Conservation (phyloP, 495 filamentous ascomycete genomes). For the Penicillium paradoxum region DNA sequence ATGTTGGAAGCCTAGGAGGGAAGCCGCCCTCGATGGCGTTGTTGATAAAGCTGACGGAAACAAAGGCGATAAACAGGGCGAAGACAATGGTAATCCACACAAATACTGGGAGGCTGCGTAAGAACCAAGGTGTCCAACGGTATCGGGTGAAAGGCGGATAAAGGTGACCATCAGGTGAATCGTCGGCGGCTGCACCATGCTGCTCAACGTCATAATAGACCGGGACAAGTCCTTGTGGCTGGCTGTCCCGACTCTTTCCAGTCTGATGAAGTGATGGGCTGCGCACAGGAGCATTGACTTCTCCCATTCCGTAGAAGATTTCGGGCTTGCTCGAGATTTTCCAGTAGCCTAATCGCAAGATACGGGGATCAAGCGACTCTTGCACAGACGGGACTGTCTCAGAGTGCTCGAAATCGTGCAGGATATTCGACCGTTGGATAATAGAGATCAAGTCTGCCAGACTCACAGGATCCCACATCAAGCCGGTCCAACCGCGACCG, state of each 20-base stretch:
- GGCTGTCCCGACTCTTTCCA: slow-evolving; percentile 27
- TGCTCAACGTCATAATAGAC: slow-evolving; percentile 43
- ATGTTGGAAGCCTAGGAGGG: slow-evolving; percentile 56
- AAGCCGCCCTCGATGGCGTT: slow-evolving; percentile 64
- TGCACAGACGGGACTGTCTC: slow-evolving; percentile 50
- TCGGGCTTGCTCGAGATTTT: slow-evolving; percentile 53
- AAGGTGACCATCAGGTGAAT: slow-evolving; percentile 37
- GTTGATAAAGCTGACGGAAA: slow-evolving; percentile 73
- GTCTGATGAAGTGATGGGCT: slow-evolving; percentile 50
- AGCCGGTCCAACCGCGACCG: slow-evolving; percentile 54
- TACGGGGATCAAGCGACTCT: slow-evolving; percentile 40
- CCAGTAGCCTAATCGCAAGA: slow-evolving; percentile 80
- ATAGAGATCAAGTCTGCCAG: slow-evolving; percentile 72
- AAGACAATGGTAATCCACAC: slow-evolving; percentile 58
- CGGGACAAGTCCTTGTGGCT: slow-evolving; percentile 26
- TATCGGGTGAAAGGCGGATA: slow-evolving; percentile 49
- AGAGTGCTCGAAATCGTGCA: slow-evolving; percentile 60
- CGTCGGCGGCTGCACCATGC: slow-evolving; percentile 27
- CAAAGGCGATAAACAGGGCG: slow-evolving; percentile 64
- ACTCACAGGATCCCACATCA: slow-evolving; percentile 81
- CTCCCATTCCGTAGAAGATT: slow-evolving; percentile 62
- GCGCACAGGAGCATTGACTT: slow-evolving; percentile 51
- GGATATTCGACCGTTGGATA: slow-evolving; percentile 72
- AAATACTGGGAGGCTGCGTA: slow-evolving; percentile 58
- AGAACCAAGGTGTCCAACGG: slow-evolving; percentile 74